A percentile compares a stretch with the other conserved stretches of the same genome.
Conservation (phyloP, 1,284 basidiomycete species). For the Neotropicomus parvogracilis region DNA sequence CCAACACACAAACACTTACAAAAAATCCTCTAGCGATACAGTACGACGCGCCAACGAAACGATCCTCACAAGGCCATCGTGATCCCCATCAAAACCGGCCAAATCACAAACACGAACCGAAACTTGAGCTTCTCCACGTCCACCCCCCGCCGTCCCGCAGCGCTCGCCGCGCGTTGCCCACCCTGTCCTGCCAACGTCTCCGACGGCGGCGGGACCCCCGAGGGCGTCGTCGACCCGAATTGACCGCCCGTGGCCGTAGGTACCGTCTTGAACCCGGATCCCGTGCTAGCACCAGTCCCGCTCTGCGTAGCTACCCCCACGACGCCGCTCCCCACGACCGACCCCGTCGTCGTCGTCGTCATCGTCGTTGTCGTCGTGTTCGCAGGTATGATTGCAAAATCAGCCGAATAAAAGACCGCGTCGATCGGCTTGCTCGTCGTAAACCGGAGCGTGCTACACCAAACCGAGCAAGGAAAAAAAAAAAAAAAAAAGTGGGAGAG, state of each 20-base stretch:
- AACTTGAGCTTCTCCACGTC: conserved; percentile 49
- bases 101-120: conserved; percentile 50
- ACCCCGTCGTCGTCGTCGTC: neutral
- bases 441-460: conserved; percentile 34
- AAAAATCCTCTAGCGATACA: too few species aligned
- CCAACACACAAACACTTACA: too few species aligned
- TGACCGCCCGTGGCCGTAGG: conserved; percentile 3
- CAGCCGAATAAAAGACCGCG: conserved; percentile 35
- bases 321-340: neutral
- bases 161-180: conserved; percentile 19
- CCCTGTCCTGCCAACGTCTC: conserved; percentile 6
- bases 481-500: too few species aligned
- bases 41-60: too few species aligned
- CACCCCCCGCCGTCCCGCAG: conserved; percentile 25
- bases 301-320: conserved; percentile 4
- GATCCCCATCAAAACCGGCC: conserved; percentile 52
- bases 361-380: conserved; percentile 9
- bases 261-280: conserved; percentile 3
- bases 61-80: conserved; percentile 23
- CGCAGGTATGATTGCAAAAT: conserved; percentile 33
- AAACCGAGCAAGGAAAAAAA: neutral
- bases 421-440: conserved; percentile 21
- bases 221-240: conserved; percentile 16
- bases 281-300: neutral
- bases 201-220: conserved; percentile 19